phyloP scores from a whole-genome alignment of 306 rosid genomes.

The Prosopis cineraria region DNA sequence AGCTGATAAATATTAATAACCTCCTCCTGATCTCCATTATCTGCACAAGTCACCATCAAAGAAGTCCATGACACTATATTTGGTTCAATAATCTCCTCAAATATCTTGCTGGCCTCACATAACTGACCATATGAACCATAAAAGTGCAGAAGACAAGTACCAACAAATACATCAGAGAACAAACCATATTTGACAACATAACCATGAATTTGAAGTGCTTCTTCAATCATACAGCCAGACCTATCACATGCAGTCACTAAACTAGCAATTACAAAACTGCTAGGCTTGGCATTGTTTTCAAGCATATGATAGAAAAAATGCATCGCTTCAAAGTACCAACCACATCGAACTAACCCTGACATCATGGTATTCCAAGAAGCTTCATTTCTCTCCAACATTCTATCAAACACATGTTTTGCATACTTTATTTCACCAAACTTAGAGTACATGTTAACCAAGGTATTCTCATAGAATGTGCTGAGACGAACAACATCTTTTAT shows the following conservation, averaged over 20 bases:
- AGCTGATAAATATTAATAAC: conserved; percentile 57
- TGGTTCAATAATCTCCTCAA: conserved; percentile 76
- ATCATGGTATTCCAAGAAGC: conserved; percentile 94
- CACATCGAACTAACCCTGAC: conserved; percentile 69
- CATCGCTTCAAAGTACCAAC: conserved; percentile 55
- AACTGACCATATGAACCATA: conserved; percentile 60
- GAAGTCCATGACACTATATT: conserved; percentile 96
- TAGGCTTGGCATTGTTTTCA: conserved; percentile 49
- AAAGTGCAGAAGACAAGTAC: conserved; percentile 81
- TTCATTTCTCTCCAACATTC: conserved; percentile 64
- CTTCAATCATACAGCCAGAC: conserved; percentile 61
- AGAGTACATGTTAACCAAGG: conserved; percentile 72
- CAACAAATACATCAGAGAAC: conserved; percentile 66
- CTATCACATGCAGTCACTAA: conserved; percentile 78
- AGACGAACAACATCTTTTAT: conserved; percentile 57
- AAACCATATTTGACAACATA: conserved; percentile 65
- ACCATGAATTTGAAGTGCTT: conserved; percentile 77
- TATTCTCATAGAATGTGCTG: conserved; percentile 60
- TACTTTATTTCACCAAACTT: conserved; percentile 50
- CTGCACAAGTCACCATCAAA: conserved; percentile 73
- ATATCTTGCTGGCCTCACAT: conserved; percentile 52
- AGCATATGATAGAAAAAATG: conserved; percentile 59
- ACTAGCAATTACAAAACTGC: conserved; percentile 72
- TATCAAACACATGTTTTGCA: conserved; percentile 67
- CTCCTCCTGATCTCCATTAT: conserved; percentile 52